Base-by-base conservation (phyloP, 768 basidiomycete genomes). In the Tylopilus intermedius region DNA sequence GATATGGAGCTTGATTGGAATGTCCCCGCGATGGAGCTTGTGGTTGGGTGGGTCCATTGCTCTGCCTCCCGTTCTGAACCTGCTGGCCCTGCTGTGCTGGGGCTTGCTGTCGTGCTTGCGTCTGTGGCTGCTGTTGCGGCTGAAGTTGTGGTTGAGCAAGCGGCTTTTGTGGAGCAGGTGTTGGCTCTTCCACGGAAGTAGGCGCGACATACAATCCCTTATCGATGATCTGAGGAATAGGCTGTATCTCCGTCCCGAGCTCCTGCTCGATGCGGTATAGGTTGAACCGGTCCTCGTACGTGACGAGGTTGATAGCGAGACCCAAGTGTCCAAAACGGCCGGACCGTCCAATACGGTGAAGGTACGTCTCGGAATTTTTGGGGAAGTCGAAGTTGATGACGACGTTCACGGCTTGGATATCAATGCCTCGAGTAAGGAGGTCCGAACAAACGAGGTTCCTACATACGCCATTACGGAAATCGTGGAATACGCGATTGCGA, bases 331-430 rank as follows among this genome's bases (percentile, higher is more conserved):
- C 95, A 66, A 96, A 99, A 47, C 95, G 89, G 50, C 95, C 96
- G 3, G 92, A 94, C 56, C 95, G 93, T 66, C 96, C 95, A 66
- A 98, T 98, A 59, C 95, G 88, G 71, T 99, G 95, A 21, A 99
- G 84, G 72, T 99, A 99, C 3, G 95, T 97, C 72, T 99, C 96
- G 55, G 92, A 90, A 69, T 94, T 97, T 80, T 97, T 96, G 55
- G 95, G 95, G 73, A 98, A 96, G 70, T 99, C 95, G 66, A 99
- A 99, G 75, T 97, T 98, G 80, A 99, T 97, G 65, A 99, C 95
- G 69, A 98, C 96, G 73, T 99, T 99, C 57, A 99, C 95, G 54
- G 95, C 96, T 75, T 97, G 96, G 68, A 99, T 99, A 72, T 99
- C 95, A 70, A 99, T 99, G 74, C 95, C 95, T 60, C 95, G 90